Evolutionary conservation across 2,329 filamentous ascomycete species (phyloP).

Genomic region (Stagonosporopsis rhizophila): DNA sequence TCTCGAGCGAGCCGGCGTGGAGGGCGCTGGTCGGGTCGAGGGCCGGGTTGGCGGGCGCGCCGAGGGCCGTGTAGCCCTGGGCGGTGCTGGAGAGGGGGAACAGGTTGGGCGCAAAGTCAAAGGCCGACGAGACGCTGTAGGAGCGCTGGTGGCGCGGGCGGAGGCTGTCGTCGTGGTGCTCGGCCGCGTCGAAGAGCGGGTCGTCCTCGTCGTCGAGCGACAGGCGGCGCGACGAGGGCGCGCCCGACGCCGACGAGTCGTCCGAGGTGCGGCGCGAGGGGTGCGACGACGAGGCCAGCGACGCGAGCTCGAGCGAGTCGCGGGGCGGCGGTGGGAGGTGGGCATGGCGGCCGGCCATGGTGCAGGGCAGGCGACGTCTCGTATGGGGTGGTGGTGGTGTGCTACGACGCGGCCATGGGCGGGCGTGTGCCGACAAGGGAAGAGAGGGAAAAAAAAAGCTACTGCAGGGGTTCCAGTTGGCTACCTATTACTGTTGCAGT

Average conservation of each 20-base stretch:
- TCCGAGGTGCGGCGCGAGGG: conserved; percentile 71
- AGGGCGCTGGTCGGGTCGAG: conserved; percentile 64
- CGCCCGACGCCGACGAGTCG: conserved; percentile 78
- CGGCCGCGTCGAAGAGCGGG: conserved; percentile 67
- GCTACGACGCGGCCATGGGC: conserved; percentile 37
- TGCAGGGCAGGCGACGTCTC: conserved; percentile 18
- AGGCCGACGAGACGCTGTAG: conserved; percentile 90
- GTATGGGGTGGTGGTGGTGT: background rate
- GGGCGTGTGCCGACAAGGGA: too few species aligned
- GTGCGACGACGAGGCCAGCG: conserved; percentile 83
- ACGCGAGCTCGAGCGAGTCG: conserved; percentile 96
- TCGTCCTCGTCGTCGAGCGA: conserved; percentile 91
- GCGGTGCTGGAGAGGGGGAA: conserved; percentile 89
- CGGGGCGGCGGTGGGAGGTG: conserved; percentile 60
- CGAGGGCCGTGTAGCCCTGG: conserved; percentile 81
- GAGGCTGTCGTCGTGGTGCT: conserved; percentile 50
- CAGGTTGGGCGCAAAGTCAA: conserved; percentile 92
- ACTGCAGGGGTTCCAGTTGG: too few species aligned
- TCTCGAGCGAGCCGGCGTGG: conserved; percentile 84
- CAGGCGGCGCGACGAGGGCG: conserved; percentile 88
- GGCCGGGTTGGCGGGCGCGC: conserved; percentile 69
- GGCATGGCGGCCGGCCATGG: conserved; percentile 50
- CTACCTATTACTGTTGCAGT: too few species aligned
- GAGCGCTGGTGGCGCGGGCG: conserved; percentile 66
- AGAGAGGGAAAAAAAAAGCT: too few species aligned